Conservation (phyloP, 169 alveolate species). For the Amoebophrya sp. region DNA sequence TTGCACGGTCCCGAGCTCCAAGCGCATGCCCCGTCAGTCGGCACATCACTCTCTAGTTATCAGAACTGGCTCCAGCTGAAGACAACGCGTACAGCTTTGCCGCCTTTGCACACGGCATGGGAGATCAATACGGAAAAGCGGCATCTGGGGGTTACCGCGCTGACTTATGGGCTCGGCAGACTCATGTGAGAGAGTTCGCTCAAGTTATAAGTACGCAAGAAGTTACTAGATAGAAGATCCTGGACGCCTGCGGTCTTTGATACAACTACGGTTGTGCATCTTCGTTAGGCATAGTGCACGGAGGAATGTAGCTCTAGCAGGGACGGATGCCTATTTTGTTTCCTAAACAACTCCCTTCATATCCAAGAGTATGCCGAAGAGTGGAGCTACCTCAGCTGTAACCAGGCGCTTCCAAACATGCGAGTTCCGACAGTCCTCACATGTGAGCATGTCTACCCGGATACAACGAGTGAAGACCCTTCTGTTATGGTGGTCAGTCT, state of each 20-base stretch:
- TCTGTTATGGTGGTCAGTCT: too few relatives aligned
- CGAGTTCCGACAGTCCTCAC: not conserved
- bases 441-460: not conserved
- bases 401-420: not conserved
- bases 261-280: too few relatives aligned
- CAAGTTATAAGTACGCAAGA: too few relatives aligned
- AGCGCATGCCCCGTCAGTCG: not conserved
- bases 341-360: not conserved
- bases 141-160: too few relatives aligned
- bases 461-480: too few relatives aligned
- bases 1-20: not conserved
- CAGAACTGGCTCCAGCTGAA: not conserved
- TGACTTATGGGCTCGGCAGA: too few relatives aligned
- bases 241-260: too few relatives aligned
- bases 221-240: too few relatives aligned
- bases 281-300: too few relatives aligned
- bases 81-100: not conserved
- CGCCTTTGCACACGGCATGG: slow-evolving; percentile 19
- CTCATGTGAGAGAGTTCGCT: too few relatives aligned
- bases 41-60: not conserved
- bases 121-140: not conserved
- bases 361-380: not conserved
- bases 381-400: not conserved
- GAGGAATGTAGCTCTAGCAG: too few relatives aligned
- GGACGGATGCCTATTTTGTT: too few relatives aligned